phyloP scores from a whole-genome alignment of 192 early-diverging fungal genomes.

The Coemansia guatemalensis region DNA sequence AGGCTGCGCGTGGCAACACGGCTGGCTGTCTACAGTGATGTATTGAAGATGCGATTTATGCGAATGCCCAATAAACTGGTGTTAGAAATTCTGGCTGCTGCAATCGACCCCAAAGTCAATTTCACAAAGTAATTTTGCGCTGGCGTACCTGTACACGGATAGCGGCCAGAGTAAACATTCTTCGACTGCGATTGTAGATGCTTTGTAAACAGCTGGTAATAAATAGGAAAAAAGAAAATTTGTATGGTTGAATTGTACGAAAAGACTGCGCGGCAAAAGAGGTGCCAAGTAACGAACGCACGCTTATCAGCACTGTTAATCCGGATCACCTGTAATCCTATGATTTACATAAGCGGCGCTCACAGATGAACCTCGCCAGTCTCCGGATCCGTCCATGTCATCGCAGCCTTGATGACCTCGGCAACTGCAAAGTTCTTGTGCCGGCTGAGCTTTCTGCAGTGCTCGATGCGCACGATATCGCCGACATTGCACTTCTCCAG shows the following conservation, averaged over 20 bases:
- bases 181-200: not conserved
- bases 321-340: slow-evolving; percentile 2
- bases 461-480: slow-evolving; percentile 90
- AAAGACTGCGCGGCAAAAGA: not conserved
- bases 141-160: slow-evolving; percentile 42
- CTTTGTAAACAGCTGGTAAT: not conserved
- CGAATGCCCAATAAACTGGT: not conserved
- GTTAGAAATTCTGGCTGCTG: not conserved
- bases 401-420: slow-evolving; percentile 65
- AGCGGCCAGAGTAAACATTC: slow-evolving; percentile 39
- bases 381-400: slow-evolving; percentile 52
- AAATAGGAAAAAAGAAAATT: not conserved
- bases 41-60: not conserved
- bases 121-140: not conserved
- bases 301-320: slow-evolving; percentile 1
- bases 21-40: slow-evolving; percentile 22
- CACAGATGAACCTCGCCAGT: slow-evolving; percentile 49
- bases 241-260: not conserved
- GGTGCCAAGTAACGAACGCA: not conserved
- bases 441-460: slow-evolving; percentile 83
- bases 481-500: slow-evolving; percentile 78
- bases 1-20: slow-evolving; percentile 34
- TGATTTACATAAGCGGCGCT: not conserved
- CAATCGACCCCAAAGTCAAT: not conserved
- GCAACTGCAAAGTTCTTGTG: slow-evolving; percentile 87